Evolutionary conservation across 306 rosid species (phyloP).

Genomic region (Begonia peltatifolia): DNA sequence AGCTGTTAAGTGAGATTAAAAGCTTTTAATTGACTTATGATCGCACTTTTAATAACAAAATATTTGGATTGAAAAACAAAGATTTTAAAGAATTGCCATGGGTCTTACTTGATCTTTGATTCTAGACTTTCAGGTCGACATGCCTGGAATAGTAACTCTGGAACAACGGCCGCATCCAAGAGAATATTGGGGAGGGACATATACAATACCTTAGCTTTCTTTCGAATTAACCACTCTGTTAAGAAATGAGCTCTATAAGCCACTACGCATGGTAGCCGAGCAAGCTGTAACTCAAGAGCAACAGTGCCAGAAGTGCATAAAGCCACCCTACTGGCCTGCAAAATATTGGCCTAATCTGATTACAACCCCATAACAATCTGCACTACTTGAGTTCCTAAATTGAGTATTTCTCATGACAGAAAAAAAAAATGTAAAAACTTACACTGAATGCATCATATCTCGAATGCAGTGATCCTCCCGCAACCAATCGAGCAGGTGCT

Average conservation of each 20-base stretch:
- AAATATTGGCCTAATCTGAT: background rate
- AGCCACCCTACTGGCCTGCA: conserved; percentile 78
- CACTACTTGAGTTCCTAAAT: no score
- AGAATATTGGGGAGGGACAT: conserved; percentile 86
- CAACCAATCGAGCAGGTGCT: conserved; percentile 43
- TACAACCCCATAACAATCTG: background rate
- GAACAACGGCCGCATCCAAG: conserved; percentile 51
- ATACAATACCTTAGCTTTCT: conserved; percentile 49
- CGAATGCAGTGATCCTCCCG: conserved; percentile 44
- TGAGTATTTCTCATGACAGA: no score
- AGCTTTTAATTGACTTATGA: conserved; percentile 2
- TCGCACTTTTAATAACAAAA: background rate
- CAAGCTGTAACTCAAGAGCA: conserved; percentile 74
- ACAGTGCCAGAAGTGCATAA: conserved; percentile 89
- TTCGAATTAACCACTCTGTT: conserved; percentile 61
- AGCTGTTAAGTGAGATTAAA: background rate
- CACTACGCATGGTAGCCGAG: conserved; percentile 67
- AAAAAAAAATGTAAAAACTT: conserved; percentile 6
- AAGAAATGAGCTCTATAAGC: conserved; percentile 79
- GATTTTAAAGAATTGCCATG: background rate
- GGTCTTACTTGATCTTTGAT: conserved; percentile 33
- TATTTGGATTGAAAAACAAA: background rate
- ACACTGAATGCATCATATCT: conserved; percentile 88
- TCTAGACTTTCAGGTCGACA: conserved; percentile 52
- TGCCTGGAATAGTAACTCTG: conserved; percentile 63